Evolutionary conservation across 2,329 filamentous ascomycete genomes (phyloP).

Genomic region (Mariannaea sp.): DNA sequence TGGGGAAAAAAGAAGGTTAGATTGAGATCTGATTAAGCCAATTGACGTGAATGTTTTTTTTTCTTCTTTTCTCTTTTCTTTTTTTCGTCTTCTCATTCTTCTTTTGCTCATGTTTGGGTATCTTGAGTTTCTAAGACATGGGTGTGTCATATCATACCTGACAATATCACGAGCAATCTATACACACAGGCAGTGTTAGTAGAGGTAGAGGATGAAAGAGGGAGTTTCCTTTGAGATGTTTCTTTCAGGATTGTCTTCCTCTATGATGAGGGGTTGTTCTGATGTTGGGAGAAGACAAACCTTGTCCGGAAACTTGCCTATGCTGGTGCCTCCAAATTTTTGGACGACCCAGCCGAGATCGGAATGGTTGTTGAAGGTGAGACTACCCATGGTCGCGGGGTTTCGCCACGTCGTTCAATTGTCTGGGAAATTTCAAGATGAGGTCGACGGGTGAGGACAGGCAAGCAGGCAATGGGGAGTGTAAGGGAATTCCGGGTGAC

Average conservation of each 20-base stretch:
- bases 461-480: neutral
- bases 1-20: constrained; percentile 1
- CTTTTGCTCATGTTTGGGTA: neutral
- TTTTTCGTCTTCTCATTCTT: too few relatives aligned
- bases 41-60: constrained; percentile 13
- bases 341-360: constrained; percentile 78
- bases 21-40: constrained; percentile 22
- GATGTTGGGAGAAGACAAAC: constrained; percentile 42
- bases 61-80: constrained; percentile 11
- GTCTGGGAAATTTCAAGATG: constrained; percentile 2
- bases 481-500: too few relatives aligned
- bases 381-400: constrained; percentile 40
- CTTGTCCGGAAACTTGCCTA: constrained; percentile 88
- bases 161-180: constrained; percentile 52
- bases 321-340: constrained; percentile 94
- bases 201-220: neutral
- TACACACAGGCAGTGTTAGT: constrained; percentile 4
- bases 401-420: too few relatives aligned
- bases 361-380: constrained; percentile 43
- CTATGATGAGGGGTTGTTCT: neutral
- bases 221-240: too few relatives aligned
- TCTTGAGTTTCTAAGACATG: constrained; percentile 1
- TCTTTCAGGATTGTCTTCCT: neutral
- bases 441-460: neutral
- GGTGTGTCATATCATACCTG: constrained; percentile 40